Conservation (phyloP, 2,329 filamentous ascomycete species). For the Monosporascus sp. region DNA sequence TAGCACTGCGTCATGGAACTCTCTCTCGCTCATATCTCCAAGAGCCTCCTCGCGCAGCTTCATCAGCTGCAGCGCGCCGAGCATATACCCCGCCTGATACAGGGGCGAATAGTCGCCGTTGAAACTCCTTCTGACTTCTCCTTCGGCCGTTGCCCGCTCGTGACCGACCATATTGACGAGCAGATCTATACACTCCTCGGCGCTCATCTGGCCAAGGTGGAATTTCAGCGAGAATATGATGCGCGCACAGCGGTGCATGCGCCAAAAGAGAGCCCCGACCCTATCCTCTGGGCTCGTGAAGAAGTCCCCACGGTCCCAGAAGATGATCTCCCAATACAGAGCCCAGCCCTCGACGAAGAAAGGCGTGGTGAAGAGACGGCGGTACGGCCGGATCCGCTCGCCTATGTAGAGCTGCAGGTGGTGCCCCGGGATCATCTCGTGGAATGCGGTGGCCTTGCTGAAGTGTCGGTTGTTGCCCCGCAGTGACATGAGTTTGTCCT, state of each 20-base stretch:
- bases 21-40: slow-evolving; percentile 40
- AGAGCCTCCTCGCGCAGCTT: slow-evolving; percentile 45
- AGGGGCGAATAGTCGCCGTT: slow-evolving; percentile 52
- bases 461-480: slow-evolving; percentile 56
- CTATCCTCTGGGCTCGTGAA: slow-evolving; percentile 44
- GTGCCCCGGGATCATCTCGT: slow-evolving; percentile 58
- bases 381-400: slow-evolving; percentile 42
- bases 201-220: slow-evolving; percentile 49
- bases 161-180: slow-evolving; percentile 54
- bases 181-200: slow-evolving; percentile 51
- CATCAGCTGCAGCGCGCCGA: slow-evolving; percentile 54
- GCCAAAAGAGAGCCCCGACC: slow-evolving; percentile 57
- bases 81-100: slow-evolving; percentile 57
- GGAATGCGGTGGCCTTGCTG: slow-evolving; percentile 54
- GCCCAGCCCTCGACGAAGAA: slow-evolving; percentile 60
- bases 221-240: slow-evolving; percentile 56
- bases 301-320: slow-evolving; percentile 52
- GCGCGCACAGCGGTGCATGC: slow-evolving; percentile 57
- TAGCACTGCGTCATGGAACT: slow-evolving; percentile 51
- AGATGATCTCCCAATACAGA: slow-evolving; percentile 56
- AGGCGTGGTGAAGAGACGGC: slow-evolving; percentile 48
- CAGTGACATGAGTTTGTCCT: slow-evolving; percentile 54
- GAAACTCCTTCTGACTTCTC: slow-evolving; percentile 53
- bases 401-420: slow-evolving; percentile 49
- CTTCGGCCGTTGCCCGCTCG: slow-evolving; percentile 55